Evolutionary conservation across 768 basidiomycete genomes (phyloP).

Genomic region (Termitomyces sp.): DNA sequence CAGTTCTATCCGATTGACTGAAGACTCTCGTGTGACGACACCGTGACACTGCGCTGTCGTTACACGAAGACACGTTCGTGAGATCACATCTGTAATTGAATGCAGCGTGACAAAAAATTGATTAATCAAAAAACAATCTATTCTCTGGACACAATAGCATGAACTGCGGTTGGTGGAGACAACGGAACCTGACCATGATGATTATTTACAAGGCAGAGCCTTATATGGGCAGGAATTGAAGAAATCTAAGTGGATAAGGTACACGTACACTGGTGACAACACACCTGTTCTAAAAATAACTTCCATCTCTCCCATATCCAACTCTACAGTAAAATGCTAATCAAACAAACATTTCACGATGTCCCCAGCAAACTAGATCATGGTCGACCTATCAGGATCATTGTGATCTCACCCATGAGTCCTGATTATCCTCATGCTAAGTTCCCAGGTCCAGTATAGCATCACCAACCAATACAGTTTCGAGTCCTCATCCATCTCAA

Average conservation of each 20-base stretch:
- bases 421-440: conserved; percentile 85
- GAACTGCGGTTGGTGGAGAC: background rate
- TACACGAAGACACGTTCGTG: conserved; percentile 5
- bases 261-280: background rate
- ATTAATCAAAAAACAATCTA: background rate
- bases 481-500: background rate
- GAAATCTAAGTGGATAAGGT: conserved; percentile 14
- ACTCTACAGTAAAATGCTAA: conserved; percentile 52
- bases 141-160: background rate
- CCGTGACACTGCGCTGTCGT: too few relatives aligned
- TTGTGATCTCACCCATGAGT: conserved; percentile 73
- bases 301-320: conserved; percentile 7
- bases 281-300: background rate
- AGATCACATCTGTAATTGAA: background rate
- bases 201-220: background rate
- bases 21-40: too few relatives aligned
- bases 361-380: conserved; percentile 60
- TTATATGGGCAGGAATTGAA: background rate
- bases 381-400: conserved; percentile 71
- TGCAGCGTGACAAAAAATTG: background rate
- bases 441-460: conserved; percentile 62
- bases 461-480: background rate
- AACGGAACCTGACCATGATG: background rate
- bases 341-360: conserved; percentile 76
- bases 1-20: too few relatives aligned